Conservation (phyloP, 176 grass and related monocot genomes). For the Metroxylon sagu region DNA sequence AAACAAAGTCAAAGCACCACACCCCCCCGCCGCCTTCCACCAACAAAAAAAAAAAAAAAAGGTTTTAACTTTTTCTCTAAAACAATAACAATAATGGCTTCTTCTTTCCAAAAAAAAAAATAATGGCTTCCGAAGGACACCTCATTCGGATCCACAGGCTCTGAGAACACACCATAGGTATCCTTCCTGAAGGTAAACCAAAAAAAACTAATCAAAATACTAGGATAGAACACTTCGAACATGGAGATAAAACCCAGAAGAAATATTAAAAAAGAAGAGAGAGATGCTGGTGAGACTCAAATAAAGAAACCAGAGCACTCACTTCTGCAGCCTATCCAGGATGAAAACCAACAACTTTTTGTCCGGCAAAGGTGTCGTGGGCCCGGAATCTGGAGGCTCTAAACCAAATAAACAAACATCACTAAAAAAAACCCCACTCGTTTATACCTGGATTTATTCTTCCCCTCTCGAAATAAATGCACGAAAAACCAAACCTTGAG, state of each 20-base stretch:
- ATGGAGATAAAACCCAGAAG: not conserved
- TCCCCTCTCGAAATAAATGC: constrained; percentile 42
- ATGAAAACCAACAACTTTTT: constrained; percentile 97
- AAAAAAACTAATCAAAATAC: not conserved
- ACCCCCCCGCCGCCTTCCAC: too few relatives aligned
- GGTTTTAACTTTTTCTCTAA: too few relatives aligned
- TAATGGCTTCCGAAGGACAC: constrained; percentile 22
- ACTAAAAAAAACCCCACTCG: constrained; percentile 9
- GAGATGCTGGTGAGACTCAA: constrained; percentile 3
- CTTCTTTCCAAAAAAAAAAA: too few relatives aligned
- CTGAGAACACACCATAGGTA: constrained; percentile 77
- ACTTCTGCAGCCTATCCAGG: constrained; percentile 98
- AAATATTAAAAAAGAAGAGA: not conserved
- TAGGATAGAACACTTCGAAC: constrained; percentile 2
- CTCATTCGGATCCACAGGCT: constrained; percentile 87
- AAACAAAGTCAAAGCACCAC: constrained; percentile 4
- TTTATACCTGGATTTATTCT: constrained; percentile 4
- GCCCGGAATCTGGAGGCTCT: constrained; percentile 70
- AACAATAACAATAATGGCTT: too few relatives aligned
- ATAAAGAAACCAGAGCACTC: constrained; percentile 37
- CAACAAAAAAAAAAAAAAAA: too few relatives aligned
- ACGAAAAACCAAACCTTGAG: constrained; percentile 56
- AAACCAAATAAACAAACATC: constrained; percentile 24
- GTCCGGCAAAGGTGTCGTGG: constrained; percentile 92
- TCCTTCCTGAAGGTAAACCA: constrained; percentile 79